Evolutionary conservation across 768 basidiomycete species (phyloP), one percentile per base, ranked within the genome.

Genomic region (Cystofilobasidium macerans): DNA sequence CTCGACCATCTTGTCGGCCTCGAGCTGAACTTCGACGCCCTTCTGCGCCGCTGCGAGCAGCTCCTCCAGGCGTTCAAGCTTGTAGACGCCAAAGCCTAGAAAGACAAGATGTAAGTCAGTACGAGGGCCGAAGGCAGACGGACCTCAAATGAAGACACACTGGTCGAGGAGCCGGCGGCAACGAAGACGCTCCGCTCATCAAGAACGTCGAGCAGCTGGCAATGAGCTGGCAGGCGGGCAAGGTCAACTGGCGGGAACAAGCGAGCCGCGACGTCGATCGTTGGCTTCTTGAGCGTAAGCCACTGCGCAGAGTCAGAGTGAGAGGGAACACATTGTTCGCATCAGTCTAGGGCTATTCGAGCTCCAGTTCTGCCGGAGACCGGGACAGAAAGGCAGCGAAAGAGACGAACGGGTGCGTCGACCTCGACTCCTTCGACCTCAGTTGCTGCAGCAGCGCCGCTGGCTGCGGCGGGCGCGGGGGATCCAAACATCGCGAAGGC

Each of bases 71-170:
- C 38, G 0, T 3, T 62, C 20, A 26, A 74, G 62, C 18, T 68
- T 45, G 65, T 60, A 72, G n/a, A 74, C 65, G 2, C 69, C 69
- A 70, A 74, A 72, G 18, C 70, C 72, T 72, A 14, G 30, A 18
- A 32, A 28, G 47, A 40, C 26, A n/a, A 22, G 12, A n/a, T 13
- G 18, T 20, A 28, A 32, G 26, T 32, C 5, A 22, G 3, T 32
- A 18, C 35, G 7, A 57, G 8, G 16, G 30, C 30, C 8, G 35
- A 14, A 16, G 30, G 22, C 33, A 28, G 30, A 33, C 18, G 8
- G 30, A 57, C 2, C 33, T 8, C 16, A 40, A 53, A 47, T n/a
- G 26, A 6, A 16, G 18, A 67, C 67, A 51, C 36, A 68, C 67
- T 30, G 8, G 33, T 22, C 20, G 35, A n/a, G n/a, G n/a, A 35